Conservation (phyloP, 768 basidiomycete genomes). For the Lanmaoa pseudosensibilis region DNA sequence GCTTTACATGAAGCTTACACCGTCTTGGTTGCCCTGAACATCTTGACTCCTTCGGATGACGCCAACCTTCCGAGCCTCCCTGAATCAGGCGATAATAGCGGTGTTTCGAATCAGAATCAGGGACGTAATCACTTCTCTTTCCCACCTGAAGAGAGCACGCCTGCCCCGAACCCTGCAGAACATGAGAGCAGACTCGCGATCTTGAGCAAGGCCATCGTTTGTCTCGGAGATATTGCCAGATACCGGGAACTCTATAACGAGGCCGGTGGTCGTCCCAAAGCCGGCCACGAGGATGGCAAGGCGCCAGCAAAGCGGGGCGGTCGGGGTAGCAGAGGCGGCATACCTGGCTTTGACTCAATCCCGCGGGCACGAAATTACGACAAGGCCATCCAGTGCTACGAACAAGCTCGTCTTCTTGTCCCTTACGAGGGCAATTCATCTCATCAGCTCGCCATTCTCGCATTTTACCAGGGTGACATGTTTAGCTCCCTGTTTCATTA, state of each 20-base stretch:
- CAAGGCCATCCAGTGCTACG: constrained; percentile 78
- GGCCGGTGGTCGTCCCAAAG: constrained; percentile 58
- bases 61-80: constrained; percentile 25
- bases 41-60: constrained; percentile 45
- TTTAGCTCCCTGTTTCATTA: constrained; percentile 83
- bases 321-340: constrained; percentile 50
- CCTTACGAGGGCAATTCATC: constrained; percentile 93
- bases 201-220: constrained; percentile 85
- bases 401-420: constrained; percentile 76
- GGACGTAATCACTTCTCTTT: constrained; percentile 65
- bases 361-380: constrained; percentile 68
- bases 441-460: constrained; percentile 93
- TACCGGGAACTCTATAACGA: constrained; percentile 92
- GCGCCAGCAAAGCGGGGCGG: constrained; percentile 38
- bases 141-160: constrained; percentile 54
- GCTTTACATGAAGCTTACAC: constrained; percentile 63
- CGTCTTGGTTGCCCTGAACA: constrained; percentile 56
- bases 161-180: constrained; percentile 33
- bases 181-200: constrained; percentile 68
- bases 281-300: constrained; percentile 63
- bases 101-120: constrained; percentile 25
- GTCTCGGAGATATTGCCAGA: constrained; percentile 90
- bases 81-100: constrained; percentile 23
- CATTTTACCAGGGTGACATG: constrained; percentile 80
- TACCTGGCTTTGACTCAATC: constrained; percentile 41